These are phyloP conservation scores for Aureobasidium namibiae DNA, from an alignment of 2,329 filamentous ascomycete genomes.

Conservation along the genomic window DNA sequence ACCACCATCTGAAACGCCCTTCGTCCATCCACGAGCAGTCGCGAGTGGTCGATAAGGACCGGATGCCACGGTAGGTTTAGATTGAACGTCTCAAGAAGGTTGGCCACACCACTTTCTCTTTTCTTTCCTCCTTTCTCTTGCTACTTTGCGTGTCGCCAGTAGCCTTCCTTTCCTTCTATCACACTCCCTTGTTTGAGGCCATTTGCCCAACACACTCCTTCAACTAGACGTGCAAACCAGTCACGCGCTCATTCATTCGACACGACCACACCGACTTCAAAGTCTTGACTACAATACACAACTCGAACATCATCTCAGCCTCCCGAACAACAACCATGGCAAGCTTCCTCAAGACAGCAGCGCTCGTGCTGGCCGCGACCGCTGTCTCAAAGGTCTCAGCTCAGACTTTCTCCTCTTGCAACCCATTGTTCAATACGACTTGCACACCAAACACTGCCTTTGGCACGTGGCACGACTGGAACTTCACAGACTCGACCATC, in stretches of 20 bases:
- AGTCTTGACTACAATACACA: neutral
- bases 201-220: conserved; percentile 3
- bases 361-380: conserved; percentile 24
- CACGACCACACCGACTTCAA: neutral
- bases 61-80: neutral
- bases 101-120: conserved; percentile 7
- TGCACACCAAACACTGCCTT: conserved; percentile 68
- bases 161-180: neutral
- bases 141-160: neutral
- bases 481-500: conserved; percentile 44
- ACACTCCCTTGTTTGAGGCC: conserved; percentile 7
- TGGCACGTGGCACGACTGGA: conserved; percentile 58
- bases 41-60: neutral
- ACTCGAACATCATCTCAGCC: neutral
- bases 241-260: conserved; percentile 8
- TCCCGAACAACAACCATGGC: neutral
- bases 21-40: neutral
- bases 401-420: conserved; percentile 70
- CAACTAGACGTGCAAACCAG: conserved; percentile 2
- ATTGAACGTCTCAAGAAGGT: conserved; percentile 5
- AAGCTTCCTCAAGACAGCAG: conserved; percentile 7
- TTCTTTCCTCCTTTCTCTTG: neutral
- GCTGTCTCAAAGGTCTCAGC: conserved; percentile 45
- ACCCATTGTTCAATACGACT: conserved; percentile 58
- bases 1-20: conserved; percentile 3